A percentile compares a stretch with the other conserved stretches of the same genome.
These are phyloP conservation scores for Lophium mytilinum DNA, from an alignment of 495 filamentous ascomycete genomes.

Conservation along the genomic window DNA sequence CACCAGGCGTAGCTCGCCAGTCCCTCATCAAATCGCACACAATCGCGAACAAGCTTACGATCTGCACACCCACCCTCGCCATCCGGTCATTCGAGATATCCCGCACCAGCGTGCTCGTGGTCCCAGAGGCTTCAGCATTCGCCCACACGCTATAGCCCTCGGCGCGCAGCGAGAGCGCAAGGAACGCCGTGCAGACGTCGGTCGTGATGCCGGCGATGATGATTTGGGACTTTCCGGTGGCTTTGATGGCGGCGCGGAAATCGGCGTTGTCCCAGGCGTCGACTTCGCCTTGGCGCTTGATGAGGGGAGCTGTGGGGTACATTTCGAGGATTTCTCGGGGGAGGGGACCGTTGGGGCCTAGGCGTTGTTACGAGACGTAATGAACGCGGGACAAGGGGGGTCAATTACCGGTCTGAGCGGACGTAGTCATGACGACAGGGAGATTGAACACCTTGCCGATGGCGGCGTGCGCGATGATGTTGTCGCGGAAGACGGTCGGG, in stretches of 20 bases:
- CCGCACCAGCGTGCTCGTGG: constrained; percentile 47
- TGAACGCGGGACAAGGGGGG: too few species aligned
- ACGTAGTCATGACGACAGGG: constrained; percentile 63
- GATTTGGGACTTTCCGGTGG: constrained; percentile 59
- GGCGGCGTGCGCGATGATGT: constrained; percentile 60
- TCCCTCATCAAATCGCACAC: constrained; percentile 69
- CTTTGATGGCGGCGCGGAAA: constrained; percentile 57
- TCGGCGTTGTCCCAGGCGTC: constrained; percentile 73
- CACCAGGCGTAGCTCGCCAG: constrained; percentile 63
- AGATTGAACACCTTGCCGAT: constrained; percentile 59
- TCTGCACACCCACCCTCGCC: constrained; percentile 57
- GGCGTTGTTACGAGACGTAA: background rate
- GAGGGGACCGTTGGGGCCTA: constrained; percentile 59
- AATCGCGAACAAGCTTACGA: constrained; percentile 57
- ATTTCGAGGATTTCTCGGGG: constrained; percentile 61
- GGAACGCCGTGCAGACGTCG: constrained; percentile 69
- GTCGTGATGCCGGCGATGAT: constrained; percentile 69
- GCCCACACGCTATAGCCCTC: constrained; percentile 73
- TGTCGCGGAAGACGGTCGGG: constrained; percentile 53
- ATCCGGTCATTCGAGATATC: constrained; percentile 59
- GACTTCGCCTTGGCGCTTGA: constrained; percentile 66
- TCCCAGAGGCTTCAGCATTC: constrained; percentile 65
- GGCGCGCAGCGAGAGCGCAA: constrained; percentile 60
- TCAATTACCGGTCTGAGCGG: constrained; percentile 41
- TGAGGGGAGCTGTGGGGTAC: constrained; percentile 59